Evolutionary conservation across 2,329 filamentous ascomycete species (phyloP).

Genomic region (Sordariomycetes sp.): DNA sequence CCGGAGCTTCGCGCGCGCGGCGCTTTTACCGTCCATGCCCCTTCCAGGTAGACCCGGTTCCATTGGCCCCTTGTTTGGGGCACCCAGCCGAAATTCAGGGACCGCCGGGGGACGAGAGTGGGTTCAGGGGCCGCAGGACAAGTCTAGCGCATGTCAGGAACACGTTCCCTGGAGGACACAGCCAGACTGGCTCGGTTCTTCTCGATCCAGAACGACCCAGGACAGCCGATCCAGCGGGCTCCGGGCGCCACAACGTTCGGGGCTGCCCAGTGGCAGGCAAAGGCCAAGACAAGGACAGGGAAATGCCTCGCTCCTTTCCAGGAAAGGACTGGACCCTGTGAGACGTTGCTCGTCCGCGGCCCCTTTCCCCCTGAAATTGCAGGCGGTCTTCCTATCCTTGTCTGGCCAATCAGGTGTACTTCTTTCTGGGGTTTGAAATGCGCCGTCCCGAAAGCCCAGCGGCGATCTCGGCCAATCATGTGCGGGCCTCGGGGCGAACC

Average conservation of each 20-base stretch:
- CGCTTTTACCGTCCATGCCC: background rate
- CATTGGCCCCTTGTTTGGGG: background rate
- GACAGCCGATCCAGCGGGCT: background rate
- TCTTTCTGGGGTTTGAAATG: background rate
- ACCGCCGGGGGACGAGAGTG: background rate
- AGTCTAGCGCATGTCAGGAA: background rate
- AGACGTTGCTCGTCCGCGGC: background rate
- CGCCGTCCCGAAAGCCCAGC: background rate
- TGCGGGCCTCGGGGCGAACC: background rate
- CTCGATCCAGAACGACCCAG: background rate
- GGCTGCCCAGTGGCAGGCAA: background rate
- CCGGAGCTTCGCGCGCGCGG: background rate
- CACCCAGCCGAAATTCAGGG: background rate
- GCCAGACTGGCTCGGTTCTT: background rate
- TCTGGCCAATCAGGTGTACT: background rate
- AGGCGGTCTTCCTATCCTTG: background rate
- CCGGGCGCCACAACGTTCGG: background rate
- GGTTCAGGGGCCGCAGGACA: background rate
- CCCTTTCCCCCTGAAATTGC: background rate
- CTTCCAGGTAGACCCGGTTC: background rate
- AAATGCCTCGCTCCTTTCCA: background rate
- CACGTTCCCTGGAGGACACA: background rate
- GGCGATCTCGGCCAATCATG: background rate
- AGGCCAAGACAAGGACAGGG: background rate
- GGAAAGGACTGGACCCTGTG: background rate